Percentiles rank a stretch among this genome's conserved stretches.
These are phyloP conservation scores for Collybia nuda DNA, from an alignment of 768 basidiomycete genomes.

Conservation along the genomic window DNA sequence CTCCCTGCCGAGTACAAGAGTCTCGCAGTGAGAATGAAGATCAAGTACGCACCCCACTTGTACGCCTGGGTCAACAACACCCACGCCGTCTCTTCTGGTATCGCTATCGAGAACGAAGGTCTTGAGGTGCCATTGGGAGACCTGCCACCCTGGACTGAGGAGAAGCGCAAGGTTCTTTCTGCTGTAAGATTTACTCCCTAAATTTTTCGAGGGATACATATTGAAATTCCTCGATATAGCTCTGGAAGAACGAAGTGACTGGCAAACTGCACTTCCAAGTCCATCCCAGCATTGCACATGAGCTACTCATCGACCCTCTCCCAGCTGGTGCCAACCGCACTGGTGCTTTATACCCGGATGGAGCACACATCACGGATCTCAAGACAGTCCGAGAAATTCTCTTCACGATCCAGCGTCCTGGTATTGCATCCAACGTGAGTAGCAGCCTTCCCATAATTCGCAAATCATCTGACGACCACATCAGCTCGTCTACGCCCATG, in stretches of 20 bases:
- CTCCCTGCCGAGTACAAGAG: conserved; percentile 72
- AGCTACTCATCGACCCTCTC: conserved; percentile 72
- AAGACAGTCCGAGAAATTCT: conserved; percentile 69
- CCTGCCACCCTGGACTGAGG: conserved; percentile 82
- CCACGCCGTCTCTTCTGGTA: conserved; percentile 71
- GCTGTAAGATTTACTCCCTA: conserved; percentile 31
- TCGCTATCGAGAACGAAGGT: conserved; percentile 80
- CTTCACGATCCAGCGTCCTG: conserved; percentile 87
- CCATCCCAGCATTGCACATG: conserved; percentile 73
- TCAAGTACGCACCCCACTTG: conserved; percentile 81
- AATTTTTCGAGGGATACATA: neutral
- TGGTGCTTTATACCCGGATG: conserved; percentile 80
- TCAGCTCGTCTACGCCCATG: conserved; percentile 83
- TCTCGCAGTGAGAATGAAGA: conserved; percentile 72
- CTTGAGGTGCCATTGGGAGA: conserved; percentile 64
- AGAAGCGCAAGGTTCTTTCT: conserved; percentile 70
- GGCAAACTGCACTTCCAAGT: conserved; percentile 85
- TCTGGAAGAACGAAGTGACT: conserved; percentile 93
- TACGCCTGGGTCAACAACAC: conserved; percentile 90
- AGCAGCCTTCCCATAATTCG: neutral
- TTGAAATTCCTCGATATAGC: conserved; percentile 31
- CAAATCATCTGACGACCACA: neutral
- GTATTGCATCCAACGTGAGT: conserved; percentile 74
- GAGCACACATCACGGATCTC: conserved; percentile 77
- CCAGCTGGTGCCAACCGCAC: conserved; percentile 56